Evolutionary conservation across 495 filamentous ascomycete genomes (phyloP), one percentile per base, ranked within the genome.

Genomic region (Staphylotrichum longicolle): DNA sequence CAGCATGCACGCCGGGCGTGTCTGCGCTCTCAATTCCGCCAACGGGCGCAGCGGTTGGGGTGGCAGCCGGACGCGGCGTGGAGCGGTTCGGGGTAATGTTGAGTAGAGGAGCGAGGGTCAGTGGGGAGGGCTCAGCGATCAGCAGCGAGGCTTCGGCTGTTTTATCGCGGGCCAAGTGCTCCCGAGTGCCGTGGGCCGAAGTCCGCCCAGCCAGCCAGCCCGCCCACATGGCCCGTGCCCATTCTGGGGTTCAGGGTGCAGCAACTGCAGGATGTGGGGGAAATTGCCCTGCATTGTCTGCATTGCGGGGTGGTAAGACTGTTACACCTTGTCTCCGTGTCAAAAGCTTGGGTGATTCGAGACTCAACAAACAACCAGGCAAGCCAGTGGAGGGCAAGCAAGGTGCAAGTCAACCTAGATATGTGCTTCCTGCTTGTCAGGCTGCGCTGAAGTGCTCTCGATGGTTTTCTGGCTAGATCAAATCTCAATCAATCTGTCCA

Each of bases 41-140:
- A 45, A 45, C 14, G 7, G 32, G 14, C 15, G 58, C 42, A 54
- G 39, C 30, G 3, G 32, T 9, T 33, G 14, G 12, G 5, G 50
- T 41, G 39, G 57, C 40, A 30, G 39, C 48, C 33, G 20, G 33
- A 50, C 51, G 27, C 46, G 34, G 30, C 47, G 48, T 60, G 12
- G 57, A 54, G 42, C 50, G 44, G 58, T 68, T 77, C 77, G 77
- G 77, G 77, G 64, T 76, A 77, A 79, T 78, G 72, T 68, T 77
- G 70, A 73, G 74, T 64, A 74, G 72, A 75, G 63, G 56, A 72
- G 68, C 70, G 68, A 69, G 63, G 20, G 20, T 27, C 20, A 27
- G 20, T 27, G 20, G 20, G 20, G 20, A 27, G 20, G 20, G 20
- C 20, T 27, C 20, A 27, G 20, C 20, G 55, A 60, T 48, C 52